Percentiles rank a stretch among this genome's conserved stretches.
Conservation (phyloP, 441 rosid species). For the Populus hybrid region DNA sequence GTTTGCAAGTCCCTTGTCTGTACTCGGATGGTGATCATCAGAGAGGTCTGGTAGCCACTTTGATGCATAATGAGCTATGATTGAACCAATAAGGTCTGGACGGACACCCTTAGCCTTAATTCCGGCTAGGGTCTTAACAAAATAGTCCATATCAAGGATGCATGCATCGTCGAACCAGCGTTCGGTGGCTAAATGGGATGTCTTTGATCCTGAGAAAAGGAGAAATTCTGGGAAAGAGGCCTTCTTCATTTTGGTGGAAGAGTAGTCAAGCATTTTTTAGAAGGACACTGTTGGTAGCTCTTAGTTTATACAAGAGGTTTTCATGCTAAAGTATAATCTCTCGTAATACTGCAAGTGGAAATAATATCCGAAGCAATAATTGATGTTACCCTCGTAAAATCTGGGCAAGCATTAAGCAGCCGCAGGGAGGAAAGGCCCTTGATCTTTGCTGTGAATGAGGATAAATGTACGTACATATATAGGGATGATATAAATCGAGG, state of each 20-base stretch:
- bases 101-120: conserved; percentile 80
- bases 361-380: not conserved
- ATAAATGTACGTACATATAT: not conserved
- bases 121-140: conserved; percentile 65
- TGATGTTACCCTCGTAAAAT: not conserved
- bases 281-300: not conserved
- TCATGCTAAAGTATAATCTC: not conserved
- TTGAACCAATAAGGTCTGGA: conserved; percentile 80
- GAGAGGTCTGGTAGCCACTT: conserved; percentile 84
- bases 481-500: not conserved
- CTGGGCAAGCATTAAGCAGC: not conserved
- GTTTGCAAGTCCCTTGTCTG: conserved; percentile 20
- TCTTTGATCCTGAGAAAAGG: conserved; percentile 29
- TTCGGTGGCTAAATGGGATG: conserved; percentile 27
- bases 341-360: not conserved
- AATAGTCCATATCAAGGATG: conserved; percentile 77
- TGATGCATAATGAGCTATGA: conserved; percentile 78
- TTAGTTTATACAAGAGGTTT: not conserved
- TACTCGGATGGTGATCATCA: not conserved
- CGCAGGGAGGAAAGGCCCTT: not conserved
- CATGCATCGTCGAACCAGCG: conserved; percentile 75
- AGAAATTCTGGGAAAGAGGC: conserved; percentile 31
- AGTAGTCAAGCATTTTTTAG: not conserved
- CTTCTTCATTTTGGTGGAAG: conserved; percentile 36
- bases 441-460: not conserved